Percentiles rank a stretch among this genome's conserved stretches.
Evolutionary conservation across 257 asterid genomes (phyloP).

Genomic region (Solanum acaule): DNA sequence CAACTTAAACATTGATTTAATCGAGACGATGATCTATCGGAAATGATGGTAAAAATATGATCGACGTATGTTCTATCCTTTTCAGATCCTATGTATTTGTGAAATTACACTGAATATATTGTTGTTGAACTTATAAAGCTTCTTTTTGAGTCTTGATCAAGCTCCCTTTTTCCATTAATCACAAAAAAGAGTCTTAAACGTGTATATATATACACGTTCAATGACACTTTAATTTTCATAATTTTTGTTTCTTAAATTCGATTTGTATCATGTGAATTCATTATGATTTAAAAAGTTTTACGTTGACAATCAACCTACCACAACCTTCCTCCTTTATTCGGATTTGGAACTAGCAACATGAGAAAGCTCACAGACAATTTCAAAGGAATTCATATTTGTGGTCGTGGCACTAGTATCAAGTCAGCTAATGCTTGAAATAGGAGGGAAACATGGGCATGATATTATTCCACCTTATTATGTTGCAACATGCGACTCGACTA

Average conservation of each 20-base stretch:
- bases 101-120: background rate
- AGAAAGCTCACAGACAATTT: background rate
- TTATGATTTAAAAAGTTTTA: background rate
- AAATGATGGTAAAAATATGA: background rate
- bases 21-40: background rate
- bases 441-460: background rate
- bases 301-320: background rate
- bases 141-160: background rate
- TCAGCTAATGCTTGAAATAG: background rate
- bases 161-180: background rate
- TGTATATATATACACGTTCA: background rate
- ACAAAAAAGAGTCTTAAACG: background rate
- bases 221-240: background rate
- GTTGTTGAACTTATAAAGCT: background rate
- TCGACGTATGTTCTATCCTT: background rate
- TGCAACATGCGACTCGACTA: background rate
- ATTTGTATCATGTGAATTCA: background rate
- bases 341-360: background rate
- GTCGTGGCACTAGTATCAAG: background rate
- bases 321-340: background rate
- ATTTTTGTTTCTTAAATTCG: background rate
- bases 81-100: background rate
- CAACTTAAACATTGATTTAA: background rate
- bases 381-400: background rate
- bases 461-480: background rate